These are phyloP conservation scores for Actinomortierella ambigua DNA, from an alignment of 371 early-diverging fungal species.

Conservation along the genomic window DNA sequence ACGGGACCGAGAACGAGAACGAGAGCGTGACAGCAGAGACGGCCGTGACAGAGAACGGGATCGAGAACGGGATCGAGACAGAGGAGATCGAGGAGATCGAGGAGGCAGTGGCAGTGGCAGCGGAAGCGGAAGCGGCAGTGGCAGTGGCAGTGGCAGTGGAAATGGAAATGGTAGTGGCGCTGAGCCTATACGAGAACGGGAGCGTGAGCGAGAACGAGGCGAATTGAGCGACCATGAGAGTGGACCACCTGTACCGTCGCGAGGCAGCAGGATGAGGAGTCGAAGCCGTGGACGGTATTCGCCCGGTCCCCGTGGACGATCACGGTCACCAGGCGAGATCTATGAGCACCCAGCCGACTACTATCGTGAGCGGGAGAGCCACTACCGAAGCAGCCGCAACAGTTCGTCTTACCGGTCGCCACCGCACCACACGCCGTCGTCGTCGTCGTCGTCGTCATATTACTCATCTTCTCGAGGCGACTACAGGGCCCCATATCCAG, in stretches of 20 bases:
- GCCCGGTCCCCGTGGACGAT: not conserved
- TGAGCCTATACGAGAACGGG: not conserved
- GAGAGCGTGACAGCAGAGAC: not conserved
- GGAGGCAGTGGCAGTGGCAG: not conserved
- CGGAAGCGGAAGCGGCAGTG: not conserved
- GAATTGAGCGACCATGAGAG: not conserved
- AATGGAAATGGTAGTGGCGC: not conserved
- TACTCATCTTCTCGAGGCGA: too few species aligned
- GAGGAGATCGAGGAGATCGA: not conserved
- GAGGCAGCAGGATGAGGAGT: not conserved
- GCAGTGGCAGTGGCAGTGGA: not conserved
- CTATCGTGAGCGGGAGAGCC: slow-evolving; percentile 42
- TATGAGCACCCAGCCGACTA: slow-evolving; percentile 35
- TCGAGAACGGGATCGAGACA: not conserved
- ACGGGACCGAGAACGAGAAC: not conserved
- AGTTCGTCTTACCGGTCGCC: slow-evolving; percentile 37
- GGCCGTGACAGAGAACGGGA: not conserved
- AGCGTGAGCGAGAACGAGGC: not conserved
- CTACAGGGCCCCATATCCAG: too few species aligned
- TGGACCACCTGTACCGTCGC: slow-evolving; percentile 1
- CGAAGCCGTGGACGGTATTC: not conserved
- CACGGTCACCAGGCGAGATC: slow-evolving; percentile 21
- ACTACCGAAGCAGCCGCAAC: slow-evolving; percentile 19
- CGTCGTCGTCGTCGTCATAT: slow-evolving; percentile 15
- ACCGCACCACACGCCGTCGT: slow-evolving; percentile 29